phyloP scores from a whole-genome alignment of 176 grass and related monocot species.

The Carex littledalei region DNA sequence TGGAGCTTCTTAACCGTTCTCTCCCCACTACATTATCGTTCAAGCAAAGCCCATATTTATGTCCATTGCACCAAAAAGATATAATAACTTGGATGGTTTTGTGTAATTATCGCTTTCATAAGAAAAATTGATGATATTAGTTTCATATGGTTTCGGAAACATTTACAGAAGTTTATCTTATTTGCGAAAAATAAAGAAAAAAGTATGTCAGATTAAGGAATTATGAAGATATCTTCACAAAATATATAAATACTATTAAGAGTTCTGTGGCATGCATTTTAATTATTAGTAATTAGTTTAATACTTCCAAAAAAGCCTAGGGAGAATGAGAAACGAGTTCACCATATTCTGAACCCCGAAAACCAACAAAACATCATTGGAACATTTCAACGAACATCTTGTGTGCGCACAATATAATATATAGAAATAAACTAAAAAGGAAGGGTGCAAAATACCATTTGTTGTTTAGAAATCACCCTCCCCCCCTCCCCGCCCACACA shows the following conservation, averaged over 20 bases:
- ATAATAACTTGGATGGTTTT: background rate
- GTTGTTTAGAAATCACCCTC: background rate
- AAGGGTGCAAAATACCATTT: background rate
- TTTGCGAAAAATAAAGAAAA: background rate
- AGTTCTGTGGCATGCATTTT: background rate
- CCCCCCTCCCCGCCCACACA: background rate
- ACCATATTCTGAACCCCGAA: background rate
- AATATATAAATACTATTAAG: background rate
- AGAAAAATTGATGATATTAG: background rate
- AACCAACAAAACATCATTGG: background rate
- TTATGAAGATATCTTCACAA: background rate
- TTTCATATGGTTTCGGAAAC: background rate
- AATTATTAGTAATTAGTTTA: background rate
- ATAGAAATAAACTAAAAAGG: background rate
- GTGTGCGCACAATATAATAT: background rate
- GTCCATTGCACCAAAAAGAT: background rate
- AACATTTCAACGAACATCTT: slow-evolving; percentile 8
- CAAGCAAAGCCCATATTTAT: background rate
- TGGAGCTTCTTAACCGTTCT: slow-evolving; percentile 78
- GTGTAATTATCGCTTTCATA: background rate
- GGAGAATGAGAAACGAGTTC: background rate
- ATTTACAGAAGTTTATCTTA: background rate
- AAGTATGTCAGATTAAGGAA: background rate
- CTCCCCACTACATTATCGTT: slow-evolving; percentile 32
- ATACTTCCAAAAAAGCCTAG: background rate